These are phyloP conservation scores for Populus davidiana DNA, from an alignment of 345 rosid species.

Conservation along the genomic window DNA sequence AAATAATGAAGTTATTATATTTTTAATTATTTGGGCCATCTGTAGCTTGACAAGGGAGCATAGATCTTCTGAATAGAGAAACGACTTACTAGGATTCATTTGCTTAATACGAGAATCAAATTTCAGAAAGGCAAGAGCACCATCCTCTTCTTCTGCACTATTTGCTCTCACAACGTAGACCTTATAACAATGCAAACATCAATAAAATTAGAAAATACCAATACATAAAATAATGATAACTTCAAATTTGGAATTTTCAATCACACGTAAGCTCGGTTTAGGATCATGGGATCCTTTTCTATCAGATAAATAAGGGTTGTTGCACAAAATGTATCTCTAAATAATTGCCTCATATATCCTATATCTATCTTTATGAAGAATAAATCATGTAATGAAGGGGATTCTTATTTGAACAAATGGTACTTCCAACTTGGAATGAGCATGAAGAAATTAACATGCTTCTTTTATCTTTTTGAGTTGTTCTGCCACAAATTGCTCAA, in stretches of 20 bases:
- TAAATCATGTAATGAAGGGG: not conserved
- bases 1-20: not conserved
- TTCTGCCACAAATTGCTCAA: too few species aligned
- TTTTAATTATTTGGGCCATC: not conserved
- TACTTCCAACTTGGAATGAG: too few species aligned
- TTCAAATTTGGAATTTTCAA: too few species aligned
- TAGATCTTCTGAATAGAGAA: not conserved
- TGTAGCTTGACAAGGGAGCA: not conserved
- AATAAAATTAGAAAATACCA: not conserved
- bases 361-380: not conserved
- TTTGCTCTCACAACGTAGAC: slow-evolving; percentile 34
- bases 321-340: not conserved
- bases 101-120: slow-evolving; percentile 16
- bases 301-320: not conserved
- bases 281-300: not conserved
- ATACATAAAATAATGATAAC: not conserved
- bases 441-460: too few species aligned
- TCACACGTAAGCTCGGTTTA: too few species aligned
- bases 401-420: too few species aligned
- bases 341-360: not conserved
- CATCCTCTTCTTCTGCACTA: slow-evolving; percentile 36
- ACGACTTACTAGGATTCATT: slow-evolving; percentile 22
- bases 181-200: slow-evolving; percentile 14
- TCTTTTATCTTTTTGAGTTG: too few species aligned
- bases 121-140: slow-evolving; percentile 36